A percentile compares a stretch with the other conserved stretches of the same genome.
Conservation (phyloP, 2,329 filamentous ascomycete genomes). For the Penicillium sp. region DNA sequence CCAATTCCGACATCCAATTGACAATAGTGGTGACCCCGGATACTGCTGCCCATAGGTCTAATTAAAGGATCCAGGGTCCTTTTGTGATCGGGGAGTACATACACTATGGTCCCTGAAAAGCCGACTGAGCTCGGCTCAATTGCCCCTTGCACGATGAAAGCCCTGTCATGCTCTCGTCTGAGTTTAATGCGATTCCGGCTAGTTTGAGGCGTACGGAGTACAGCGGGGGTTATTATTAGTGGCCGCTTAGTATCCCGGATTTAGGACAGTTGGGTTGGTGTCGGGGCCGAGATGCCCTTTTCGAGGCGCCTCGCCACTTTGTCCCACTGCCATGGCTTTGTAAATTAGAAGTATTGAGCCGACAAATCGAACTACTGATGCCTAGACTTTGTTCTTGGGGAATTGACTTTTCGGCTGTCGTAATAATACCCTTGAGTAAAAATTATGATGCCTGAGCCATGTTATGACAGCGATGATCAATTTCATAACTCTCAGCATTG, state of each 20-base stretch:
- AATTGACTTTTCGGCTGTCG: not conserved
- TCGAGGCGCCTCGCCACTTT: not conserved
- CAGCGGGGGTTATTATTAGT: not conserved
- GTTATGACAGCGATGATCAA: not conserved
- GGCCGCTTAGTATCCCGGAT: not conserved
- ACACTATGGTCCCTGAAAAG: not conserved
- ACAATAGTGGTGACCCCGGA: not conserved
- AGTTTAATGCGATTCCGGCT: not conserved
- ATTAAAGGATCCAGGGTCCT: not conserved
- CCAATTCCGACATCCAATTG: not conserved
- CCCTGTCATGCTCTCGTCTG: not conserved
- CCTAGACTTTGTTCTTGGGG: not conserved
- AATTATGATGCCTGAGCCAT: constrained; percentile 8
- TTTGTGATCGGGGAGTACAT: not conserved
- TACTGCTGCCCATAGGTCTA: not conserved
- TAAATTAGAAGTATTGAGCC: not conserved
- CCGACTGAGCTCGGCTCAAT: not conserved
- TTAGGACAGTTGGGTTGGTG: not conserved
- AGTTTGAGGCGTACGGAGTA: not conserved
- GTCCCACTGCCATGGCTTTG: not conserved
- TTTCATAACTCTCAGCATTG: constrained; percentile 7
- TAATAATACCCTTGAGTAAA: not conserved
- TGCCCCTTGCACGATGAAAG: not conserved
- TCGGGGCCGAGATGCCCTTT: not conserved
- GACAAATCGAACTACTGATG: not conserved